A percentile compares a stretch with the other conserved stretches of the same genome.
Evolutionary conservation across 1,284 basidiomycete genomes (phyloP).

Genomic region (Vanrija humicola): DNA sequence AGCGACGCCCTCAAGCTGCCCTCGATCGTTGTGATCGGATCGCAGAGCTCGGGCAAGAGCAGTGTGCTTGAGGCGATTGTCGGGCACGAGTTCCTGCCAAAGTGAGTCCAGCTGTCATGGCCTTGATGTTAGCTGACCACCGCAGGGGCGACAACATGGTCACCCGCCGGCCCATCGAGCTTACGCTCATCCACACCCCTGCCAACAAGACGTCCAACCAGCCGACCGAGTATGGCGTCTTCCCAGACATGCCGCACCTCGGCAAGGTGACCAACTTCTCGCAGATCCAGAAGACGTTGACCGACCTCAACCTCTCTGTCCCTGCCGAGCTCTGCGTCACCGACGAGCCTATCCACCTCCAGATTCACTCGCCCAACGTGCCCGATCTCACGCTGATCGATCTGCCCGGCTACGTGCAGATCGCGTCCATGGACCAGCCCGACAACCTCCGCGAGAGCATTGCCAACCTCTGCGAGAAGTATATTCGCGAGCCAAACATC

Average conservation of each 20-base stretch:
- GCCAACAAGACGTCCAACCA: conserved; percentile 52
- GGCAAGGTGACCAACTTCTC: conserved; percentile 86
- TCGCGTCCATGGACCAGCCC: conserved; percentile 91
- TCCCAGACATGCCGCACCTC: conserved; percentile 65
- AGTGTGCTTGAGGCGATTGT: conserved; percentile 97
- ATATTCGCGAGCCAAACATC: conserved; percentile 96
- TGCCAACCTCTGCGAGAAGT: conserved; percentile 81
- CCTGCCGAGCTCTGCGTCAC: conserved; percentile 85
- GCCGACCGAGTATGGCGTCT: conserved; percentile 87
- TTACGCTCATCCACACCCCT: conserved; percentile 92
- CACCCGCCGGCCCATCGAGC: conserved; percentile 93
- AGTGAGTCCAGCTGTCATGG: conserved; percentile 56
- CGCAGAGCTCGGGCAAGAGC: conserved; percentile 96
- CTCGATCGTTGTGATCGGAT: conserved; percentile 96
- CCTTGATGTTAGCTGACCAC: background rate
- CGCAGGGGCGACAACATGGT: conserved; percentile 97
- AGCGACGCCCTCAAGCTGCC: conserved; percentile 89
- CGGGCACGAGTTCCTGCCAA: conserved; percentile 95
- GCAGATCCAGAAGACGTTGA: conserved; percentile 85
- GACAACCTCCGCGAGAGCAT: conserved; percentile 94
- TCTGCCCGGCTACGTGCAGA: conserved; percentile 95
- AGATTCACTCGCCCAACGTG: conserved; percentile 91
- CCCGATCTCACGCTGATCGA: conserved; percentile 97
- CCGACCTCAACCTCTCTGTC: conserved; percentile 92
- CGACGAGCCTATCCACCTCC: conserved; percentile 90